A percentile compares a stretch with the other conserved stretches of the same genome.
These are phyloP conservation scores for Phytophthora idaei DNA, from an alignment of 352 stramenopile genomes.

Conservation along the genomic window DNA sequence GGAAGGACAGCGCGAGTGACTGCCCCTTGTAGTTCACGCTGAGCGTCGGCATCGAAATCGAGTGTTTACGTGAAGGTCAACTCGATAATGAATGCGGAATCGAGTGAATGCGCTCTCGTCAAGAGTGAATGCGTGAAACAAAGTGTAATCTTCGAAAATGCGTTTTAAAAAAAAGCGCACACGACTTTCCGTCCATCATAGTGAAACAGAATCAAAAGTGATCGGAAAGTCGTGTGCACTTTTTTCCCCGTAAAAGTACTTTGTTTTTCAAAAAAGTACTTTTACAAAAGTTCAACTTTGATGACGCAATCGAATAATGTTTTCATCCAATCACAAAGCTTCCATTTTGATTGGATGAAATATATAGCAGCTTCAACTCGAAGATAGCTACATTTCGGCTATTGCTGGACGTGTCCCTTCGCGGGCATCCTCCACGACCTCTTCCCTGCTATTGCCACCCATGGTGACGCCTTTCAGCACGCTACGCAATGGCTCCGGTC, in stretches of 20 bases:
- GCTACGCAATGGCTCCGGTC: slow-evolving; percentile 10
- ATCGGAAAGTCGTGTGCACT: no score
- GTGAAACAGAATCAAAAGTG: no score
- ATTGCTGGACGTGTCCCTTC: slow-evolving; percentile 11
- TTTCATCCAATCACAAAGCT: no score
- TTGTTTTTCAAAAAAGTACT: no score
- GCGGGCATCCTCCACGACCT: neutral
- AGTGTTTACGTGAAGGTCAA: slow-evolving; percentile 17
- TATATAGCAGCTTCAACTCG: neutral
- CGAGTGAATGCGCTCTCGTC: no score
- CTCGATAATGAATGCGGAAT: slow-evolving; percentile 21
- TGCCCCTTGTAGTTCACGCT: slow-evolving; percentile 57
- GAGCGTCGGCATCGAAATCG: slow-evolving; percentile 37
- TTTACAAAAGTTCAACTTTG: no score
- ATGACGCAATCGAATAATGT: neutral
- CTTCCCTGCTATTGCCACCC: neutral
- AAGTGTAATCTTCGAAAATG: no score
- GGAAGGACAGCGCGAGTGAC: slow-evolving; percentile 35
- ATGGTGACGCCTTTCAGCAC: slow-evolving; percentile 26
- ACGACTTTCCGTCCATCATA: no score
- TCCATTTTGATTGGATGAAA: no score
- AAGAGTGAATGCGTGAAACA: no score
- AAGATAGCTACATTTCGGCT: neutral
- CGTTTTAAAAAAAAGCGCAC: no score
- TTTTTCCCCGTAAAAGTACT: no score